Evolutionary conservation across 306 rosid genomes (phyloP).

Genomic region (Rubus parviflorus): DNA sequence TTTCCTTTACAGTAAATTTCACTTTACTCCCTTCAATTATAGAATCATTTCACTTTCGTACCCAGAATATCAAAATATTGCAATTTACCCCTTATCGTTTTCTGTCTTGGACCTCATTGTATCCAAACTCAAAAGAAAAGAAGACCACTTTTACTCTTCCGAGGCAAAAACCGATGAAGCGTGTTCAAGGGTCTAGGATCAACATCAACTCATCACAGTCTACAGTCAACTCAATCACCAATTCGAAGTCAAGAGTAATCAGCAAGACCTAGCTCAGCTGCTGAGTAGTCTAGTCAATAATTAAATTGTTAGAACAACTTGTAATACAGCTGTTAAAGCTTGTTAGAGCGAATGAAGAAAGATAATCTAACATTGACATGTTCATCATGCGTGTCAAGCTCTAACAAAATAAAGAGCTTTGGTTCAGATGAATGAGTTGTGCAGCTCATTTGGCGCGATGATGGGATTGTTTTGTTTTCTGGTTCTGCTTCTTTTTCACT

Average conservation of each 20-base stretch:
- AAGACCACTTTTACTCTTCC: too few species aligned
- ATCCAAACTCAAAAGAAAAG: too few species aligned
- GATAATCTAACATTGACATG: too few species aligned
- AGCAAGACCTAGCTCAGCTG: too few species aligned
- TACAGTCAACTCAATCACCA: too few species aligned
- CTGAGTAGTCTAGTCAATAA: too few species aligned
- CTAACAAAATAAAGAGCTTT: not conserved
- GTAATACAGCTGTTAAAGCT: not conserved
- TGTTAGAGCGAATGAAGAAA: not conserved
- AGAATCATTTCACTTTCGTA: too few species aligned
- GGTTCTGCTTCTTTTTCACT: constrained; percentile 20
- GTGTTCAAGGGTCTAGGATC: too few species aligned
- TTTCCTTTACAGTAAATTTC: not conserved
- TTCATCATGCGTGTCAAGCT: too few species aligned
- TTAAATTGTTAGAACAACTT: not conserved
- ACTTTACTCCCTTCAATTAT: not conserved
- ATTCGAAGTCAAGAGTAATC: too few species aligned
- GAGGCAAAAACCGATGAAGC: not conserved
- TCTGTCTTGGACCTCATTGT: not conserved
- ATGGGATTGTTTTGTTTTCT: constrained; percentile 26
- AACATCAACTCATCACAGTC: too few species aligned
- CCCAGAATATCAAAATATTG: not conserved
- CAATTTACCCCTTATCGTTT: not conserved
- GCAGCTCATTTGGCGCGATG: constrained; percentile 14
- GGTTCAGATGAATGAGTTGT: not conserved